phyloP scores from a whole-genome alignment of 2,329 filamentous ascomycete species.

The Ascochyta lentis region DNA sequence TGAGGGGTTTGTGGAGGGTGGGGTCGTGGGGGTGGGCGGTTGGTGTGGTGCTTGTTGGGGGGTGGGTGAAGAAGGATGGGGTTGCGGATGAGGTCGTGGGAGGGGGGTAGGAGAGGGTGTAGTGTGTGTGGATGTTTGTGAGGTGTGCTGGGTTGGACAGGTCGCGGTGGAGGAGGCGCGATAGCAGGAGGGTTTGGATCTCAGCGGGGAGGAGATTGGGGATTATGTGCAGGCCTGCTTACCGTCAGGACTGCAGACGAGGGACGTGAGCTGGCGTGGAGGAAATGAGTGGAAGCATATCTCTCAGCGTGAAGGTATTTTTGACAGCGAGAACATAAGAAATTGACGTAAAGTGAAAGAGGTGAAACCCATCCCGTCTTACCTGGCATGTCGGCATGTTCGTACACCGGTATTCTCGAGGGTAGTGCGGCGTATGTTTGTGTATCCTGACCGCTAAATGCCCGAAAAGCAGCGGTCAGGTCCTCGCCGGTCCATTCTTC shows the following conservation, averaged over 20 bases:
- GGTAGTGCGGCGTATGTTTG: slow-evolving; percentile 8
- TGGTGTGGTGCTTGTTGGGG: slow-evolving; percentile 31
- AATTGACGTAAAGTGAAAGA: not conserved
- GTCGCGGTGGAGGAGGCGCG: slow-evolving; percentile 77
- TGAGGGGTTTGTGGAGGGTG: slow-evolving; percentile 74
- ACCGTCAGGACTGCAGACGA: slow-evolving; percentile 23
- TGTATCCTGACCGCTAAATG: slow-evolving; percentile 29
- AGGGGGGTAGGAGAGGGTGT: slow-evolving; percentile 69
- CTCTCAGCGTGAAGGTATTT: no score
- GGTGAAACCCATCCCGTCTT: slow-evolving; percentile 17
- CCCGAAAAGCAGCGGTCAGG: slow-evolving; percentile 31
- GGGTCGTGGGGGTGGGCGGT: slow-evolving; percentile 69
- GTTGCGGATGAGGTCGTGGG: slow-evolving; percentile 13
- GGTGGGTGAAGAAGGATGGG: slow-evolving; percentile 62
- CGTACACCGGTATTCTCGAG: slow-evolving; percentile 57
- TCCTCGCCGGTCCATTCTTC: slow-evolving; percentile 24
- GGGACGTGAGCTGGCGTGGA: no score
- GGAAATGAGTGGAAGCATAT: no score
- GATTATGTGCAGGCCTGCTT: slow-evolving; percentile 76
- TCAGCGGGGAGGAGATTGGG: slow-evolving; percentile 74
- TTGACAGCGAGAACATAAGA: not conserved
- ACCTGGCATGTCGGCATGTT: slow-evolving; percentile 74
- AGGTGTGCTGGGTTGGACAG: slow-evolving; percentile 75
- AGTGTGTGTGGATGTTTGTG: slow-evolving; percentile 90
- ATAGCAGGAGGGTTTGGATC: slow-evolving; percentile 74